Percentiles rank a stretch among this genome's conserved stretches.
These are phyloP conservation scores for Starmerella geochares DNA, from an alignment of 805 yeast genomes.

Conservation along the genomic window DNA sequence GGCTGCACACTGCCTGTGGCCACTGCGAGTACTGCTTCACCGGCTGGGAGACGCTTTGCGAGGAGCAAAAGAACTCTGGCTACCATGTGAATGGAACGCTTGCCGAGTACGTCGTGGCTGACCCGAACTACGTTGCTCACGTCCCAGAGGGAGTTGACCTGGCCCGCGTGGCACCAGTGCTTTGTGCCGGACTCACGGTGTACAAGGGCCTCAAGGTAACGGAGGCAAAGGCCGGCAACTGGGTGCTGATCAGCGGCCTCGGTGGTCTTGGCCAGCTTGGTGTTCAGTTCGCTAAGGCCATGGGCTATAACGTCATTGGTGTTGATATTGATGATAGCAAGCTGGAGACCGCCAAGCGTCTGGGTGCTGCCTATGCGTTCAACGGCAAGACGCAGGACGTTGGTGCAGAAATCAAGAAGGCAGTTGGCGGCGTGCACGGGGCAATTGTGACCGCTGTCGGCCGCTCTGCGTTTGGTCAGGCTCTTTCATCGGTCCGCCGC, in stretches of 20 bases:
- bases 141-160: slow-evolving; percentile 67
- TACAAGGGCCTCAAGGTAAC: slow-evolving; percentile 84
- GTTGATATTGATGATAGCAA: slow-evolving; percentile 64
- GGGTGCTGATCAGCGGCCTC: slow-evolving; percentile 71
- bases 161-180: slow-evolving; percentile 67
- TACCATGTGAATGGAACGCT: slow-evolving; percentile 85
- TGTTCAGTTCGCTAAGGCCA: slow-evolving; percentile 63
- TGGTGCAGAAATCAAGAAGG: slow-evolving; percentile 43
- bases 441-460: slow-evolving; percentile 68
- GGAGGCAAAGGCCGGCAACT: slow-evolving; percentile 54
- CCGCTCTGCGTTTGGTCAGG: slow-evolving; percentile 53
- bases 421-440: slow-evolving; percentile 69
- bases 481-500: slow-evolving; percentile 51
- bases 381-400: slow-evolving; percentile 46
- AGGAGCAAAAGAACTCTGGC: slow-evolving; percentile 63
- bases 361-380: slow-evolving; percentile 56
- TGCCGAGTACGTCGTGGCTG: slow-evolving; percentile 85
- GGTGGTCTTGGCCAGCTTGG: slow-evolving; percentile 71
- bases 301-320: slow-evolving; percentile 64
- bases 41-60: slow-evolving; percentile 59
- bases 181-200: slow-evolving; percentile 87
- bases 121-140: slow-evolving; percentile 75
- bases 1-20: slow-evolving; percentile 72
- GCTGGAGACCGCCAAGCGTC: slow-evolving; percentile 41
- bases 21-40: slow-evolving; percentile 66